Conservation (phyloP, 176 grass and related monocot species). For the Hordeum vulgare region DNA sequence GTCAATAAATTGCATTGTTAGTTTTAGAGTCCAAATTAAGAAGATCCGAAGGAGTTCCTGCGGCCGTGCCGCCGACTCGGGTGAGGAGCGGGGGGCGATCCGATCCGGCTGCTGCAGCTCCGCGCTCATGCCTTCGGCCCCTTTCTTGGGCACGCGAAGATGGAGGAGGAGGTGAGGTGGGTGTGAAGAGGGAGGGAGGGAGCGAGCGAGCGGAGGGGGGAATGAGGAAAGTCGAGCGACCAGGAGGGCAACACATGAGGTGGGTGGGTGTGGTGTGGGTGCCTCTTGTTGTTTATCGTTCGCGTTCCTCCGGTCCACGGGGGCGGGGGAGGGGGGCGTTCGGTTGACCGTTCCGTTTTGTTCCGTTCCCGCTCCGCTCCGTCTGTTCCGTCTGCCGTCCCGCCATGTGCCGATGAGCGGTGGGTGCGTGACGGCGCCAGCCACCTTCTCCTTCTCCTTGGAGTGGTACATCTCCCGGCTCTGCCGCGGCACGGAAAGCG, state of each 20-base stretch:
- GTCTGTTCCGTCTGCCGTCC: too few species aligned
- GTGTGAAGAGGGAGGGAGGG: conserved; percentile 10
- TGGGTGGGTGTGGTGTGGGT: too few species aligned
- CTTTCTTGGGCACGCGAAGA: conserved; percentile 9
- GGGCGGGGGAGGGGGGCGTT: not conserved
- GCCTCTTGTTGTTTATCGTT: conserved; percentile 26
- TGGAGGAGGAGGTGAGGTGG: not conserved
- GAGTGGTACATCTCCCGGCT: too few species aligned
- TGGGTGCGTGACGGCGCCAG: conserved; percentile 5
- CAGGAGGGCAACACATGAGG: not conserved
- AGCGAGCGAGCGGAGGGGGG: not conserved
- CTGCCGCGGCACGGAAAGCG: not conserved
- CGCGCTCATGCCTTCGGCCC: not conserved
- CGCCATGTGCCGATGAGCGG: too few species aligned
- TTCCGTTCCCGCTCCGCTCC: too few species aligned
- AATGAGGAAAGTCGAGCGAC: not conserved
- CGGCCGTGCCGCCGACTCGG: not conserved
- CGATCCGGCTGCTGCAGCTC: not conserved
- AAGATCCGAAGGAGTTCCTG: not conserved
- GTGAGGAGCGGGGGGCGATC: not conserved
- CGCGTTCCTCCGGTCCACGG: conserved; percentile 6
- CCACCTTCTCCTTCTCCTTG: too few species aligned
- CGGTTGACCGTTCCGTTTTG: conserved; percentile 32
- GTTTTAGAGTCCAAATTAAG: too few species aligned
- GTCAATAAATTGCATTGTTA: too few species aligned